These are phyloP conservation scores for Acer negundo DNA, from an alignment of 345 rosid species.

Conservation along the genomic window DNA sequence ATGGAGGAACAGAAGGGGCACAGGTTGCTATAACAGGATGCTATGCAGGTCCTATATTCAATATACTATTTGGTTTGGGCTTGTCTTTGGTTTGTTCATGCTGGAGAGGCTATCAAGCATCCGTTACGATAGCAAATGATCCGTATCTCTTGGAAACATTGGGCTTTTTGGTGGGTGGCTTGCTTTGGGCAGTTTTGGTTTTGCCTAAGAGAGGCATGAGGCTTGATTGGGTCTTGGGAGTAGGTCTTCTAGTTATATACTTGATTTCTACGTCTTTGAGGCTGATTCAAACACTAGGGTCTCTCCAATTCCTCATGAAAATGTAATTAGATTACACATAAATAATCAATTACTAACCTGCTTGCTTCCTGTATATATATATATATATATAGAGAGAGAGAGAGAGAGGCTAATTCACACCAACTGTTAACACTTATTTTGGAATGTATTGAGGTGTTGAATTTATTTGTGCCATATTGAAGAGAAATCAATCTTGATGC, in stretches of 20 bases:
- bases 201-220: constrained; percentile 69
- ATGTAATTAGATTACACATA: constrained; percentile 2
- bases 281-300: constrained; percentile 43
- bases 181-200: constrained; percentile 81
- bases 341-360: background rate
- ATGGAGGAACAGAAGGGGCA: constrained; percentile 68
- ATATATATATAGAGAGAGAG: too few relatives aligned
- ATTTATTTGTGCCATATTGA: background rate
- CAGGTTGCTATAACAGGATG: constrained; percentile 84
- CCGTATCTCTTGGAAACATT: constrained; percentile 67
- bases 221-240: constrained; percentile 67
- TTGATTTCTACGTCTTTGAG: constrained; percentile 54
- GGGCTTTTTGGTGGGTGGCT: constrained; percentile 60
- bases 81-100: constrained; percentile 63
- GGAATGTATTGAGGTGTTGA: background rate
- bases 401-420: background rate
- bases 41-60: constrained; percentile 89
- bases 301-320: constrained; percentile 15
- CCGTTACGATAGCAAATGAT: constrained; percentile 50
- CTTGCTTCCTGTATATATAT: constrained; percentile 1
- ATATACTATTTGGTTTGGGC: constrained; percentile 74
- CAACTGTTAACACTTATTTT: background rate
- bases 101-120: constrained; percentile 55
- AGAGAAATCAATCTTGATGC: background rate
- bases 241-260: constrained; percentile 69